phyloP scores from a whole-genome alignment of 75 land plant species.

The Larix kaempferi region DNA sequence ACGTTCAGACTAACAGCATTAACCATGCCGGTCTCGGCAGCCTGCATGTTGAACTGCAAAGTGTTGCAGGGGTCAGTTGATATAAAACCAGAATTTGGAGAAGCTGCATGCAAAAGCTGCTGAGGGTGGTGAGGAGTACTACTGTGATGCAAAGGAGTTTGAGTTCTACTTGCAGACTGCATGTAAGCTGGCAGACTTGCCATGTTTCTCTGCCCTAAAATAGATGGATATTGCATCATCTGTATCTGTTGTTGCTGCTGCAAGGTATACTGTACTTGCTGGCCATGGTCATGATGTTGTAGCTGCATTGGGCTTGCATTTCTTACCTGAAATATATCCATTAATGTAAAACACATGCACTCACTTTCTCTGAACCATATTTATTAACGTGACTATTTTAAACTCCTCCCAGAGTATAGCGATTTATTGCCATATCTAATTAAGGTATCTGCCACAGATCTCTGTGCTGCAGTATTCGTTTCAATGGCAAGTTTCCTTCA shows the following conservation, averaged over 20 bases:
- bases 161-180: background rate
- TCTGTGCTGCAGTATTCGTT: background rate
- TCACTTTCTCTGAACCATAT: background rate
- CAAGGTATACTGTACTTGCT: background rate
- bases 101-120: background rate
- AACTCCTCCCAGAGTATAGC: background rate
- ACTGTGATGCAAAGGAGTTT: too few species aligned
- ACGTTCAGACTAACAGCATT: background rate
- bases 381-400: background rate
- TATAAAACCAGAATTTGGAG: background rate
- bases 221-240: background rate
- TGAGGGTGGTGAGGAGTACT: background rate
- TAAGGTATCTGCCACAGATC: background rate
- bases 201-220: background rate
- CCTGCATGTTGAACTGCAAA: background rate
- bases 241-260: background rate
- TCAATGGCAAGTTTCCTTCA: background rate
- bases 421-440: background rate
- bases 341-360: too few species aligned
- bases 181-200: background rate
- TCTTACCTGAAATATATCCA: slow-evolving; percentile 3
- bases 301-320: background rate
- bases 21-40: background rate
- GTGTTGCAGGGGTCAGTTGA: too few species aligned
- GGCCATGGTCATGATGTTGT: background rate